Percentiles rank a stretch among this genome's conserved stretches.
phyloP scores from a whole-genome alignment of 495 filamentous ascomycete species.

The Aspergillus cristatus region DNA sequence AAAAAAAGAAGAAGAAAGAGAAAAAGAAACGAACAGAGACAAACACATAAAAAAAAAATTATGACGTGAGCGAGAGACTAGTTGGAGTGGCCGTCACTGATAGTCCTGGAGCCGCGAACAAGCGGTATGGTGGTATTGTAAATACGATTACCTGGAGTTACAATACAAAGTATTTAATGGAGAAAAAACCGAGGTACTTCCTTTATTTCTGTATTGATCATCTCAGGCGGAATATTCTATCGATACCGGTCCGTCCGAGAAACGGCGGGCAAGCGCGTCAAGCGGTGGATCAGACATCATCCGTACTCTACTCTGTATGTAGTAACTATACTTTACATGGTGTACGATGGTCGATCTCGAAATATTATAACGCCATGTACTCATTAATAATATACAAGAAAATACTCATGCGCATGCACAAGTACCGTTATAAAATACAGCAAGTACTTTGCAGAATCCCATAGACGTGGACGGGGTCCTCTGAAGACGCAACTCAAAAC shows the following conservation, averaged over 20 bases:
- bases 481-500: constrained; percentile 16
- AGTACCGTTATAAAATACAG: too few species aligned
- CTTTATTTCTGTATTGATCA: too few species aligned
- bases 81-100: not conserved
- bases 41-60: constrained; percentile 2
- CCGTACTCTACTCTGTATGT: too few species aligned
- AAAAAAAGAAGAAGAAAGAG: constrained; percentile 8
- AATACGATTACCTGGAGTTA: not conserved
- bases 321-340: too few species aligned
- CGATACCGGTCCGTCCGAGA: constrained; percentile 22
- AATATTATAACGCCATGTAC: too few species aligned
- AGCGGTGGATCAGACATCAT: too few species aligned
- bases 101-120: not conserved
- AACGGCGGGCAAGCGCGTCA: constrained; percentile 19
- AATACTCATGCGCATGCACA: too few species aligned
- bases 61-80: too few species aligned
- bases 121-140: constrained; percentile 4
- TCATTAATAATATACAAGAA: too few species aligned
- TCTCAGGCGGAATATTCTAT: too few species aligned
- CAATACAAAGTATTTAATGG: not conserved
- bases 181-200: not conserved
- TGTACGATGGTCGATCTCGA: too few species aligned
- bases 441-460: too few species aligned
- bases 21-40: constrained; percentile 4
- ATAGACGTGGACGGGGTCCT: constrained; percentile 28